Base-by-base conservation (phyloP, 2,329 filamentous ascomycete species). In the Aplosporella prunicola region DNA sequence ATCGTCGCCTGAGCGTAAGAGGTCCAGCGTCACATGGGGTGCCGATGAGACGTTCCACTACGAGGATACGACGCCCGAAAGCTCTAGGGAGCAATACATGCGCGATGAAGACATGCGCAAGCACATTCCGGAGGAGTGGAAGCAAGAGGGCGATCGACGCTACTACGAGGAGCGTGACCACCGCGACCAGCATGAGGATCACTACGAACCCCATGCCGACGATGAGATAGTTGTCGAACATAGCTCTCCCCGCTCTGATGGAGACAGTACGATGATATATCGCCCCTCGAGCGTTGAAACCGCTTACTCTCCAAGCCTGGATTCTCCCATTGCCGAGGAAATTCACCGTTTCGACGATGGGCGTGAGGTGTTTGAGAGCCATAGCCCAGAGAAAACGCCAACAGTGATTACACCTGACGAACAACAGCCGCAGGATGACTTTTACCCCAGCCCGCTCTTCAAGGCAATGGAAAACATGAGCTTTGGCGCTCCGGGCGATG, bases 11-110 rank as follows among this genome's bases (percentile, higher is more conserved):
- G 20, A 32, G 20, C 29, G 43, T 41, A 31, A 51, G 51, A 36
- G 49, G 45, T 29, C 56, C 13, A 56, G 60, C 32, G 65, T 69
- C 29, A 64, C 62, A 20, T 69, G 66, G 66, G 66, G 66, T 20
- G 60, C 62, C 36, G 62, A 68, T 37, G 55, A 64, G 40, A 66
- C 63, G 26, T 60, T 64, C 31, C 55, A 64, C 40, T 70, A 67
- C 32, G 64, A 68, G 34, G 61, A 63, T 3, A 55, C 53, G 5
- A 68, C 64, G 2, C 65, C 66, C 4, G 62, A 68, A 17, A 60
- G 61, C 6, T 52, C 47, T 36, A 57, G 56, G 13, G 62, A 63
- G 20, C 45, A 56, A 11, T 60, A 54, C 34, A 51, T 61, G 23
- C 53, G 53, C 5, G 35, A 43, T 6, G 30, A 50, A 9, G 44